phyloP scores from a whole-genome alignment of 2,329 filamentous ascomycete genomes.

The Aspergillus sp. region DNA sequence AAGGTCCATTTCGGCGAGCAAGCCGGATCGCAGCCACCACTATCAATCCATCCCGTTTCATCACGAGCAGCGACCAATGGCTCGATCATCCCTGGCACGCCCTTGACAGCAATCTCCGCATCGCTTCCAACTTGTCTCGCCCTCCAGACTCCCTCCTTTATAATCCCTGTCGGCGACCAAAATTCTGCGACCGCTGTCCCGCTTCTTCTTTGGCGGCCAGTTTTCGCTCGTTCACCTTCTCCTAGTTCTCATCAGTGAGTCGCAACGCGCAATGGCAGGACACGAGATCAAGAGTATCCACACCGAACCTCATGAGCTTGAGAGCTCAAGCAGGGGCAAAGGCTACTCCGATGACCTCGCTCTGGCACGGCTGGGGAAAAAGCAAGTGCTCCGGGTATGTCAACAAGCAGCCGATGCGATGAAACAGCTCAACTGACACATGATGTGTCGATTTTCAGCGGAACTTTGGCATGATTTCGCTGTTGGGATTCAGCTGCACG shows the following conservation, averaged over 20 bases:
- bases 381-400: constrained; percentile 24
- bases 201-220: background rate
- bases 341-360: constrained; percentile 17
- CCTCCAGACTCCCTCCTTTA: background rate
- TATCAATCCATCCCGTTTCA: background rate
- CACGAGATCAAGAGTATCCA: background rate
- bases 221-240: background rate
- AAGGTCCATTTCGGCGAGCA: background rate
- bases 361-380: constrained; percentile 28
- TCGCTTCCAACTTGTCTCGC: background rate
- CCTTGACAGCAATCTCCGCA: background rate
- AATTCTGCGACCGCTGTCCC: background rate
- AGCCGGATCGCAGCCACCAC: background rate
- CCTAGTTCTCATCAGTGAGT: background rate
- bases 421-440: background rate
- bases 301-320: background rate
- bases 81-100: background rate
- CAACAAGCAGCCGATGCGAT: too few species aligned
- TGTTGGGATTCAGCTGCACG: constrained; percentile 29
- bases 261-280: background rate
- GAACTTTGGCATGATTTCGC: constrained; percentile 27
- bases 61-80: background rate
- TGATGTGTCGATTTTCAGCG: constrained; percentile 17
- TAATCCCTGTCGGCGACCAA: background rate
- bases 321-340: background rate